These are phyloP conservation scores for Sphaceloma murrayae DNA, from an alignment of 2,329 filamentous ascomycete genomes.

Conservation along the genomic window DNA sequence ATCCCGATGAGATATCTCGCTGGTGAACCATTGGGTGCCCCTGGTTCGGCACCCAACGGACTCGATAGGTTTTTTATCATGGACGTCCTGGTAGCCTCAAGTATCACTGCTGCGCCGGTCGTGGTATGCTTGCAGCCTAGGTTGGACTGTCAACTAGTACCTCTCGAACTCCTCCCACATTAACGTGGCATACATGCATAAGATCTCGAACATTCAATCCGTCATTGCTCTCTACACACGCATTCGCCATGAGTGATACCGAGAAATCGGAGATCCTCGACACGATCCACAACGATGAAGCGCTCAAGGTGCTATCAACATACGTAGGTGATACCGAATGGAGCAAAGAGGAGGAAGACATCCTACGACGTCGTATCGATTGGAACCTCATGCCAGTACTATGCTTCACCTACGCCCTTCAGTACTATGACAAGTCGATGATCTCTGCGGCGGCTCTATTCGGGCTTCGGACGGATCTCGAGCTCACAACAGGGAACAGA, in stretches of 20 bases:
- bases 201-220: neutral
- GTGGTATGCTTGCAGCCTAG: no score
- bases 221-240: no score
- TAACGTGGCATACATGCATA: neutral
- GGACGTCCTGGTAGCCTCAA: no score
- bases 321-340: constrained; percentile 38
- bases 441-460: constrained; percentile 43
- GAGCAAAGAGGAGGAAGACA: constrained; percentile 37
- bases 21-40: no score
- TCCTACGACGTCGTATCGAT: constrained; percentile 36
- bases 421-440: constrained; percentile 47
- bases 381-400: constrained; percentile 39
- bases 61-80: no score
- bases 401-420: constrained; percentile 38
- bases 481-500: constrained; percentile 33
- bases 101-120: no score
- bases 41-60: no score
- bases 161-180: no score
- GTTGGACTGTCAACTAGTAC: no score
- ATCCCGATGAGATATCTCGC: neutral
- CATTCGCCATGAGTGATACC: constrained; percentile 11
- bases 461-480: constrained; percentile 35
- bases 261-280: constrained; percentile 20
- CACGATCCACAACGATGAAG: constrained; percentile 34
- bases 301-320: constrained; percentile 33